Evolutionary conservation across 345 rosid species (phyloP), one percentile per base, ranked within the genome.

Genomic region (Stellera chamaejasme): DNA sequence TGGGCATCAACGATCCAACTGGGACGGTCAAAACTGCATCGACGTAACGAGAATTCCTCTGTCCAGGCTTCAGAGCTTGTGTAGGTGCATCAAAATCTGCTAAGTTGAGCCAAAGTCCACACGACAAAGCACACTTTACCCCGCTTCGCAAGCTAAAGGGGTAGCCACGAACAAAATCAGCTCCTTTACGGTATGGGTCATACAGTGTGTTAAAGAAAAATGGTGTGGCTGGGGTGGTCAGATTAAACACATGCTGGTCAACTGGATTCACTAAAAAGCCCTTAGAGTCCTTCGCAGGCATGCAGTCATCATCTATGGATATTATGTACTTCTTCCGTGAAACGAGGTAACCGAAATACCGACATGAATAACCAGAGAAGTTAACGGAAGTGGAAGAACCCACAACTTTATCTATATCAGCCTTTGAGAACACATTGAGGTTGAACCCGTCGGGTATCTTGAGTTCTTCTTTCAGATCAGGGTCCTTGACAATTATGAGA

Each of bases 41-140:
- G 43, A 88, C 96, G 71, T 86, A 92, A 0, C 60, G 71, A 32
- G 77, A 75, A 71, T 86, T 86, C 71, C 96, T 74, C 67, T 69
- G 59, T 25, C 62, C 76, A n/a, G 98, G 76, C 72, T 92, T 92
- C 65, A 92, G 82, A 60, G 95, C 95, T 75, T 86, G 98, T 4
- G 98, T 92, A 44, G 98, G 98, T 26, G 98, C 98, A 73, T 92
- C 98, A 43, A 71, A 69, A 70, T 92, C 98, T 27, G 98, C 91
- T 27, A 92, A 54, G 63, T 88, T 88, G 64, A 86, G 91, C 98
- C 98, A 92, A 44, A 88, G 86, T 19, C 98, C 98, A 74, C 94
- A 88, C 5, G 98, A 92, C 15, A 88, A 72, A 51, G 83, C 87
- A 77, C 95, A 86, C 28, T 75, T 58, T 43, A 86, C 96, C 55